Base-by-base conservation (phyloP, 83 land plant species). In the Larix sibirica region DNA sequence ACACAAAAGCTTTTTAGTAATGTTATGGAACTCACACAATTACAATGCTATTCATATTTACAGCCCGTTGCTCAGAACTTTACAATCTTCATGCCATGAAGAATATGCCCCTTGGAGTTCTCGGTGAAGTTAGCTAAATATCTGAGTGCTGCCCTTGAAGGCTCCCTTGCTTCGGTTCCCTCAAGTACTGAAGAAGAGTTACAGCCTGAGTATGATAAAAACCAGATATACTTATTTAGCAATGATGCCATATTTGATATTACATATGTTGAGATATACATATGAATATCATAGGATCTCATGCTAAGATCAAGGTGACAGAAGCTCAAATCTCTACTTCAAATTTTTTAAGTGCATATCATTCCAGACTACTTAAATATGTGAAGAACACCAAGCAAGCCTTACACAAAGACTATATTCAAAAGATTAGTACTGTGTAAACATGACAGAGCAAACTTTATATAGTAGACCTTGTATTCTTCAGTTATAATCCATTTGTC, bases 1-100 rank as follows among this genome's bases (percentile, higher is more conserved):
- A 44, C 6, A 44, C 50, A 44, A 42, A 42, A 44, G 6, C 50
- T 6, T 44, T 44, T 44, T 6, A 68, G 71, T 38, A 68, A 68
- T 31, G 7, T 28, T 12, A 33, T 68, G 18, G 36, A 68, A 68
- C 28, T 31, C 31, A 33, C 71, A 68, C 20, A 68, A 68, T 18
- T 68, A 68, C 71, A 68, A 14, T 68, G 40, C 71, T 68, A 68
- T 68, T 68, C 40, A 68, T 68, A 68, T 68, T 68, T 68, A 68
- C 71, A 68, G 20, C 71, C 40, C 16, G 42, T 68, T 31, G 14
- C 71, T 68, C 71, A 68, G 71, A 16, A 68, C 71, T 16, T 31
- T 31, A 33, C 42, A 68, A 38, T 38, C 71, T 68, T 28, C 12
- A 31, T 33, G 18, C 40, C 40, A 28, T 10, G 18, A 33, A 33